Evolutionary conservation across 2,329 filamentous ascomycete genomes (phyloP), one percentile per base, ranked within the genome.

Genomic region (Arthrobotrys conoides): DNA sequence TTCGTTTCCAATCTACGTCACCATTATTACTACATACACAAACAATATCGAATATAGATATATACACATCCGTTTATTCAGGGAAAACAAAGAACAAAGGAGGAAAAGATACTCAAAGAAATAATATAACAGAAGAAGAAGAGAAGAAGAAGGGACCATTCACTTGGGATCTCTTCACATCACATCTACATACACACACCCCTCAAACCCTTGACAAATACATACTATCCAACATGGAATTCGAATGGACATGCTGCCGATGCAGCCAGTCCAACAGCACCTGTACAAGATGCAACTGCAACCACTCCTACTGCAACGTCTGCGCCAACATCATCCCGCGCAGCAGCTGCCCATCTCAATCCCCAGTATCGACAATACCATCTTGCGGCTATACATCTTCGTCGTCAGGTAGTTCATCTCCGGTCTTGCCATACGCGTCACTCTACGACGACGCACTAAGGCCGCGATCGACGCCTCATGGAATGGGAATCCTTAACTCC

Each of bases 161-260:
- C 8, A 41, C 18, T 78, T 72, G 75, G 71, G 63, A 68, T 64
- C 73, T 68, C 75, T 68, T 72, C 55, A 30, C 6, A 30, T 30
- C 27, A 30, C 27, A 30, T 3, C 3, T 6, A 30, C 27, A 30
- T 30, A 24, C 36, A 65, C 38, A 49, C 20, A 55, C 33, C 55
- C 46, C 33, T 14, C 46, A 16, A 18, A 48, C n/a, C n/a, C n/a
- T n/a, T n/a, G 14, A 30, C 27, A 71, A 51, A 51, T 2, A 30
- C 27, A 51, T 2, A n/a, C n/a, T n/a, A 36, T 36, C 48, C 27
- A 66, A 78, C 14, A 78, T 78, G 75, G 75, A 78, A 68, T 78
- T 78, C 68, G 75, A 78, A 78, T 78, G 75, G 75, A 78, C 75
- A 59, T 78, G 75, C 68, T 78, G 75, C 61, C 68, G 75, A 27